Evolutionary conservation across 1,139 yeast genomes (phyloP).

Genomic region (Sugiyamaella castrensis): DNA sequence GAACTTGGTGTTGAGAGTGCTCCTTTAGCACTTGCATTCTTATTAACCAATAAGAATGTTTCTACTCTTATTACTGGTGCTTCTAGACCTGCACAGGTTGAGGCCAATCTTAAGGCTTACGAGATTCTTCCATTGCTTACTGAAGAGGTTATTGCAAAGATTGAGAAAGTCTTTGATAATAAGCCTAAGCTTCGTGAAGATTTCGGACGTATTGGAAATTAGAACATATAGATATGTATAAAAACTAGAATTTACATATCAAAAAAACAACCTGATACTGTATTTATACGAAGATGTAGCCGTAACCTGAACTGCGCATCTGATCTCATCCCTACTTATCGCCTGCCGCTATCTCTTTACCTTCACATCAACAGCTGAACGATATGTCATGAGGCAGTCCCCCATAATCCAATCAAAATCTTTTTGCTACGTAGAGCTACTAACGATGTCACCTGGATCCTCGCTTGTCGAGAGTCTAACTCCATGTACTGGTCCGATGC

Average conservation of each 20-base stretch:
- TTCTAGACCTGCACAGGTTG: slow-evolving; percentile 34
- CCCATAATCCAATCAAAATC: too few species aligned
- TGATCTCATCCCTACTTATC: too few species aligned
- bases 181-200: slow-evolving; percentile 26
- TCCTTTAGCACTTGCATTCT: slow-evolving; percentile 35
- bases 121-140: slow-evolving; percentile 33
- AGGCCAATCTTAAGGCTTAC: slow-evolving; percentile 35
- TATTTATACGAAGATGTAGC: too few species aligned
- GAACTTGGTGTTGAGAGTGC: slow-evolving; percentile 31
- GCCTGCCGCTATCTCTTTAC: too few species aligned
- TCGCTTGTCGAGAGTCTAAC: too few species aligned
- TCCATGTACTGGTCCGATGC: too few species aligned
- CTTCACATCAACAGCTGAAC: too few species aligned
- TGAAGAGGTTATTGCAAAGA: slow-evolving; percentile 28
- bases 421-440: too few species aligned
- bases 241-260: neutral
- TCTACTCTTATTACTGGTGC: slow-evolving; percentile 38
- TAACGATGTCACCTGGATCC: too few species aligned
- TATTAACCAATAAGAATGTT: slow-evolving; percentile 33
- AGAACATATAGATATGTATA: neutral
- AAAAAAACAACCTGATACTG: neutral
- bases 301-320: too few species aligned
- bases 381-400: too few species aligned
- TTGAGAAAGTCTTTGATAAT: slow-evolving; percentile 34
- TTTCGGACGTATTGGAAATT: slow-evolving; percentile 21